phyloP scores from a whole-genome alignment of 2,329 filamentous ascomycete genomes.

The Chaetoscypha palmicola region DNA sequence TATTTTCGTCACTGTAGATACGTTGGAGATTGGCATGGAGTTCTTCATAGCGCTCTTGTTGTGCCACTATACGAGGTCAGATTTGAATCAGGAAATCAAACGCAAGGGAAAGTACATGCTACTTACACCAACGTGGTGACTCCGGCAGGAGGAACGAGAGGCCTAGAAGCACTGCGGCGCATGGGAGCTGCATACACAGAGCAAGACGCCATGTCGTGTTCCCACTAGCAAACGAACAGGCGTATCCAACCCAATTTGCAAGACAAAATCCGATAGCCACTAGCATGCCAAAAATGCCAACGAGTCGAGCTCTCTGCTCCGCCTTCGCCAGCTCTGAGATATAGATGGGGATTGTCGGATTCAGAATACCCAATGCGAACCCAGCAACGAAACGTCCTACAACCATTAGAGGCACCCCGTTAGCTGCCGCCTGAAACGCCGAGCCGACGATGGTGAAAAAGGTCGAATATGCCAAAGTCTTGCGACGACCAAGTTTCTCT shows the following conservation, averaged over 20 bases:
- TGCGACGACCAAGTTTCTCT: conserved; percentile 32
- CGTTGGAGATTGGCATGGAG: conserved; percentile 11
- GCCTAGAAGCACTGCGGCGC: conserved; percentile 12
- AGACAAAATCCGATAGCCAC: conserved; percentile 33
- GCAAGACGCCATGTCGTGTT: conserved; percentile 32
- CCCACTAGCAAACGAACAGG: conserved; percentile 29
- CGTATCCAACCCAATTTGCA: conserved; percentile 37
- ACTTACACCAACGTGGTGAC: conserved; percentile 18
- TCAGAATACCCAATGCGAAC: conserved; percentile 38
- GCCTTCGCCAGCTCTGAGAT: conserved; percentile 26
- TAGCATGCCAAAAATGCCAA: conserved; percentile 32
- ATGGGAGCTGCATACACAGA: conserved; percentile 31
- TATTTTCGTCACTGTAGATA: conserved; percentile 3
- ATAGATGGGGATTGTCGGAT: conserved; percentile 35
- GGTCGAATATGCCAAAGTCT: conserved; percentile 21
- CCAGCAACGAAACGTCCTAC: conserved; percentile 45
- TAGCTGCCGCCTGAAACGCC: conserved; percentile 46
- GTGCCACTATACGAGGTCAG: conserved; percentile 1
- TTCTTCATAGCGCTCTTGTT: conserved; percentile 7
- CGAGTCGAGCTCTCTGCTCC: conserved; percentile 25
- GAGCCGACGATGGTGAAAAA: conserved; percentile 26
- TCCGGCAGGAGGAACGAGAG: conserved; percentile 17
- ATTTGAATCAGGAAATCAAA: not conserved
- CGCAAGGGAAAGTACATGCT: no score
- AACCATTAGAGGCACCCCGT: conserved; percentile 61